Percentiles rank a stretch among this genome's conserved stretches.
These are phyloP conservation scores for Cordyceps cateniannulata DNA, from an alignment of 2,329 filamentous ascomycete species.

Conservation along the genomic window DNA sequence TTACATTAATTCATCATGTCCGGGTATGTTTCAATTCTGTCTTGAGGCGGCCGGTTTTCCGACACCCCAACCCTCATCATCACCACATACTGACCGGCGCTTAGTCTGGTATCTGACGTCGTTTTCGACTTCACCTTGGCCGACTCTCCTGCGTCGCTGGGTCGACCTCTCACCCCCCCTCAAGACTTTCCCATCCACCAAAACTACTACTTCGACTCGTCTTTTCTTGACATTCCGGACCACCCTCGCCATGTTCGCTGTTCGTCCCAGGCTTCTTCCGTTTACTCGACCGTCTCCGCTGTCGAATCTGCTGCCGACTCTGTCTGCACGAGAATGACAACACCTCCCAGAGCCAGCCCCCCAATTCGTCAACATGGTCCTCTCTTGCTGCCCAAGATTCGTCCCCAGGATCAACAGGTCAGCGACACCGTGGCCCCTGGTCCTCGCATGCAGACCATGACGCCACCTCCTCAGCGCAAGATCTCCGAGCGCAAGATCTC, in stretches of 20 bases:
- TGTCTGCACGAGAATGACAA: slow-evolving; percentile 60
- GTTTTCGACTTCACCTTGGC: slow-evolving; percentile 56
- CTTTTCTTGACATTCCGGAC: slow-evolving; percentile 50
- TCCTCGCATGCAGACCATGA: slow-evolving; percentile 28
- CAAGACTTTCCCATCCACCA: slow-evolving; percentile 17
- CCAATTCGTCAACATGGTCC: slow-evolving; percentile 75
- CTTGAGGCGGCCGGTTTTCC: neutral
- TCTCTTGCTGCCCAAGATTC: slow-evolving; percentile 76
- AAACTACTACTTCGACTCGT: slow-evolving; percentile 45
- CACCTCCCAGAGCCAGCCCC: slow-evolving; percentile 56
- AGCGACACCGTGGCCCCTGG: slow-evolving; percentile 39
- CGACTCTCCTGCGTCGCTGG: slow-evolving; percentile 23
- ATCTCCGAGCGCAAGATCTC: slow-evolving; percentile 7
- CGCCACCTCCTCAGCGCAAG: slow-evolving; percentile 8
- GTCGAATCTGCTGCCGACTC: slow-evolving; percentile 53
- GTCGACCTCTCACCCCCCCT: slow-evolving; percentile 25
- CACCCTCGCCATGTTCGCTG: slow-evolving; percentile 53
- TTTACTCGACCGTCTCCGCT: slow-evolving; percentile 56
- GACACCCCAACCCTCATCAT: neutral
- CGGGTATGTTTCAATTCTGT: slow-evolving; percentile 24
- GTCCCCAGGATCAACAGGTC: slow-evolving; percentile 74
- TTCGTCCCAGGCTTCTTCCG: slow-evolving; percentile 60
- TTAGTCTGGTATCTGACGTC: slow-evolving; percentile 56
- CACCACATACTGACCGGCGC: slow-evolving; percentile 17
- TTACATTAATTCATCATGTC: slow-evolving; percentile 23